Base-by-base conservation (phyloP, 306 rosid species). In the Potentilla sterilis region DNA sequence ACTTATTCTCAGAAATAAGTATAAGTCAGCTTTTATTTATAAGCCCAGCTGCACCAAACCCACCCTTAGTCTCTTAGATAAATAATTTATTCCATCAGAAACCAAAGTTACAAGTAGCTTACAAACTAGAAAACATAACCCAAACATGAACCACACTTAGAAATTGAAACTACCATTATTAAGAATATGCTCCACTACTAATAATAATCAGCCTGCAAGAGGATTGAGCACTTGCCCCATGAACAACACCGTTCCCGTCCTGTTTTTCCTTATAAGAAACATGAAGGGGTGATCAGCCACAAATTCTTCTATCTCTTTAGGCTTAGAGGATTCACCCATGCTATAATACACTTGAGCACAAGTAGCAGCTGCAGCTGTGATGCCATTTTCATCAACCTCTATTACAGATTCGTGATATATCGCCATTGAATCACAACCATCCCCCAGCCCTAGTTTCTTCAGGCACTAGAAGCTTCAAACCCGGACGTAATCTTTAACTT, bases 231-330 rank as follows among this genome's bases (percentile, higher is more conserved):
- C 75, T 7, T 61, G 65, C 32, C 71, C 70, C 1, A 76, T 40
- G 34, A 81, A 81, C 38, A 77, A 47, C 44, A 77, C 64, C 1
- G 46, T 64, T 49, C 54, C 38, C 6, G 69, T 22, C 19, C 9
- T 72, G 55, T 65, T 64, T 72, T 77, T 76, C 61, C 76, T 57
- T 34, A 58, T 67, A 67, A 77, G 69, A 57, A 81, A 81, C 43
- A 81, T 2, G 59, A 77, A 81, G 7, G 85, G 79, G 51, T 77
- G 85, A 8, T 77, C 75, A 34, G 71, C 81, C 70, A 76, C 81
- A 76, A 81, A 81, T 32, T 73, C 73, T 14, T 24, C 67, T 44
- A 73, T 59, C 11, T 1, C n/a, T 34, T 32, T 7, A 0, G 24
- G 47, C 1, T 2, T 2, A 44, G 19, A 1, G 0, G 0, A 0